Conservation (phyloP, 1,284 basidiomycete genomes). For the Coniophora puteana region DNA sequence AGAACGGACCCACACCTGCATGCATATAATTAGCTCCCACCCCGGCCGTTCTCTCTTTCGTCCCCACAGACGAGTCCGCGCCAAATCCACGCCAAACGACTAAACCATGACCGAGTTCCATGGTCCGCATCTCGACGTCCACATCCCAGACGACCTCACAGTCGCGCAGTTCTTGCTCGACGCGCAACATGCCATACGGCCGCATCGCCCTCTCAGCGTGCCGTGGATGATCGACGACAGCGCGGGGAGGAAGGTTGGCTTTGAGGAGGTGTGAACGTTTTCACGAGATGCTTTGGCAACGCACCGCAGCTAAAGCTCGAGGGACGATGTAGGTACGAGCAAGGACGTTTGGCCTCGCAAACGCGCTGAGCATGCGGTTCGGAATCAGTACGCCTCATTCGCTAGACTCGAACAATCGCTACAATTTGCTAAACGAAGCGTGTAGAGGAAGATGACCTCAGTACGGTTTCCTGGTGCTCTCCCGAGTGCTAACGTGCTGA, state of each 20-base stretch:
- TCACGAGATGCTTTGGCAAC: not conserved
- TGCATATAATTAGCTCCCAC: not conserved
- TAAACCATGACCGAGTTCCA: constrained; percentile 49
- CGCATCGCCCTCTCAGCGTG: constrained; percentile 35
- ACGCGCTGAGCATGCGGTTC: constrained; percentile 53
- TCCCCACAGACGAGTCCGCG: not conserved
- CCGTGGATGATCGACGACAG: constrained; percentile 69
- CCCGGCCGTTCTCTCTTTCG: not conserved
- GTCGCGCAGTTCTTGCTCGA: constrained; percentile 75
- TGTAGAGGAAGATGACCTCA: constrained; percentile 37
- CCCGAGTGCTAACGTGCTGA: constrained; percentile 4
- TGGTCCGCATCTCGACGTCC: constrained; percentile 37
- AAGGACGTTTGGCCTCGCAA: constrained; percentile 59
- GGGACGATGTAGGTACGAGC: constrained; percentile 39
- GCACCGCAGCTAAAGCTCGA: constrained; percentile 4
- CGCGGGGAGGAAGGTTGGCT: constrained; percentile 44
- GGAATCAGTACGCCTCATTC: constrained; percentile 45
- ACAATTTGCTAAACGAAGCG: not conserved
- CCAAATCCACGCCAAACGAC: too few species aligned
- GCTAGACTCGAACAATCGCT: not conserved
- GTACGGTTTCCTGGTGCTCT: constrained; percentile 34
- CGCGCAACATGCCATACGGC: constrained; percentile 43
- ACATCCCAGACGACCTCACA: constrained; percentile 68
- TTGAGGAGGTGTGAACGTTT: constrained; percentile 42
- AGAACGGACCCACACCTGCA: too few species aligned